Evolutionary conservation across 257 asterid genomes (phyloP), one percentile per base, ranked within the genome.

Genomic region (Solanum piurae): DNA sequence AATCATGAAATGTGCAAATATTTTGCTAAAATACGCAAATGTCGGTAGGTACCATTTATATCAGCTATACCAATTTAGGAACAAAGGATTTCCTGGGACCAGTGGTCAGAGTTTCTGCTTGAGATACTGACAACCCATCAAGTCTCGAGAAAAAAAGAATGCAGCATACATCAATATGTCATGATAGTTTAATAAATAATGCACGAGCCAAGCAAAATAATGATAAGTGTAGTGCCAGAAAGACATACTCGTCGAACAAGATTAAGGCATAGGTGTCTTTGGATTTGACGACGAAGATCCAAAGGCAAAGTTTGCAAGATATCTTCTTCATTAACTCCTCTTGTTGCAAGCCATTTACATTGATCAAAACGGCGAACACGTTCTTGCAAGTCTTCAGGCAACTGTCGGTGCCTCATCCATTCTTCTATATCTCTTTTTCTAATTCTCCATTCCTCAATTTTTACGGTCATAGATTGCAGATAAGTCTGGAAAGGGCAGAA

Each of bases 361-460:
- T 97, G 98, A 84, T 93, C 97, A 66, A 93, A 97, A 20, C 96
- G 90, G 66, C 95, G 99, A 8, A 97, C 98, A 7, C 99, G 99
- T 88, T 95, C 98, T 90, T 96, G 99, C 89, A 97, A 83, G 37
- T 94, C 94, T 20, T 92, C 93, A 37, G 99, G 98, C 90, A 97
- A 88, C 92, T 97, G 99, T 10, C 99, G 95, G 88, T 93, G 99
- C 94, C 98, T 93, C 99, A 97, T 97, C 99, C 99, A 97, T 89
- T 97, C 99, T 88, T 97, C 99, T 1, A 95, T 92, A 86, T 97
- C 99, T 87, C 99, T 90, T 93, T 94, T 93, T 93, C 90, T 95
- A 33, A 95, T 88, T 87, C 99, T 91, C 99, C 99, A 96, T 91
- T 97, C 99, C 93, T 97, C 99, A 58, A 97, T 93, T 86, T 97